Base-by-base conservation (phyloP, 257 asterid genomes). In the Ilex asprella region DNA sequence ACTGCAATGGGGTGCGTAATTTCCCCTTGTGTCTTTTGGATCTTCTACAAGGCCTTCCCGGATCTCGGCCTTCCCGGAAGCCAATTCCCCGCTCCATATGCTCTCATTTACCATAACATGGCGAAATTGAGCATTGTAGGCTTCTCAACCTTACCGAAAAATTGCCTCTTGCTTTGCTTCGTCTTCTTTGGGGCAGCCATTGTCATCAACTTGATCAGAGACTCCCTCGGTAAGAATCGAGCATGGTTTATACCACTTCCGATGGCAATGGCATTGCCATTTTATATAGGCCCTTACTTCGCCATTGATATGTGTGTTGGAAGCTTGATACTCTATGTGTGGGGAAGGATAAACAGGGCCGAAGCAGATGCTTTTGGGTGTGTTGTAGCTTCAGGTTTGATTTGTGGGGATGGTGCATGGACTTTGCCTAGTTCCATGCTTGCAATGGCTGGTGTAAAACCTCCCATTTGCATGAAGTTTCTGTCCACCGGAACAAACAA, bases 181-280 rank as follows among this genome's bases (percentile, higher is more conserved):
- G 65, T 78, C 35, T 83, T 89, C 81, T 89, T 89, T 32, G 31
- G 30, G 2, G 94, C 75, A 10, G 97, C 97, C 2, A 16, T 78
- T 0, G 79, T 77, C 16, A 79, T 89, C 67, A 89, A 89, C 43
- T 85, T 64, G 31, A 32, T 81, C 60, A 72, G 95, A 56, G 95
- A 89, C 61, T 46, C 54, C 0, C 75, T 78, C 16, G 94, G 95
- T 5, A 83, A 82, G 39, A 76, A 67, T 41, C 57, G 75, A 77
- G 84, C 91, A 2, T 75, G 60, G 69, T 89, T 68, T 73, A 86
- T 89, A 63, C 97, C 95, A 32, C 75, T 86, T 61, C 97, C 97
- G 7, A 89, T 89, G 97, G 97, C 97, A 6, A 89, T 89, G 97
- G 95, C 97, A 0, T 86, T 89, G 50, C 97, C 97, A 27, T 89